Evolutionary conservation across 2,329 filamentous ascomycete genomes (phyloP).

Genomic region (Paracoccidioides brasiliensis): DNA sequence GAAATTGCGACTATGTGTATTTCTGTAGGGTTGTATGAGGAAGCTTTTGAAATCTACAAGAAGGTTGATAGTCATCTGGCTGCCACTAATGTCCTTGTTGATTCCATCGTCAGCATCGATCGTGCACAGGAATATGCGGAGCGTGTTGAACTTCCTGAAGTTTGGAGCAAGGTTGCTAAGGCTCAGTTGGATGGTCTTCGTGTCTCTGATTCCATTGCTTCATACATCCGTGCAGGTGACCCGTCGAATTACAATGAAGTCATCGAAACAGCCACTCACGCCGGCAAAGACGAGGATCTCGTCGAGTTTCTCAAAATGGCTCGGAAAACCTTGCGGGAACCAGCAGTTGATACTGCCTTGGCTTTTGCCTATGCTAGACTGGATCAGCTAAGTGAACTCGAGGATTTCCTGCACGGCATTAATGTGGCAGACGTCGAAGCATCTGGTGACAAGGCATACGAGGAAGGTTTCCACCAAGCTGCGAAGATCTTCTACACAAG

Average conservation of each 20-base stretch:
- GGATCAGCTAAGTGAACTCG: conserved; percentile 80
- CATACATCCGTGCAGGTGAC: conserved; percentile 90
- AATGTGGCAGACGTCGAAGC: conserved; percentile 95
- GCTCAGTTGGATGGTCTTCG: conserved; percentile 93
- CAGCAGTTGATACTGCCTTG: conserved; percentile 81
- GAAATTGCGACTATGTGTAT: conserved; percentile 91
- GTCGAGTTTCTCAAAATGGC: conserved; percentile 96
- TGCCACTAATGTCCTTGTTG: conserved; percentile 83
- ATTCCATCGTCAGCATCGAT: conserved; percentile 95
- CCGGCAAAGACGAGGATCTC: conserved; percentile 94
- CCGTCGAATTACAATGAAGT: conserved; percentile 90
- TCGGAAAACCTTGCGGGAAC: conserved; percentile 88
- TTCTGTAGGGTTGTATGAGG: conserved; percentile 86
- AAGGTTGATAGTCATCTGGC: conserved; percentile 83
- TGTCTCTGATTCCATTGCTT: conserved; percentile 83
- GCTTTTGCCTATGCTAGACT: conserved; percentile 89
- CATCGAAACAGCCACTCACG: conserved; percentile 87
- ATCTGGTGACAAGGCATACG: conserved; percentile 95
- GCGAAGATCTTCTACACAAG: conserved; percentile 98
- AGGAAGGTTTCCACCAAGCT: conserved; percentile 85
- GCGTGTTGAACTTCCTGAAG: conserved; percentile 81
- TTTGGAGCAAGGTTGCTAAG: conserved; percentile 98
- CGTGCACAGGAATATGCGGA: conserved; percentile 92
- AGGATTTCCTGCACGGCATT: conserved; percentile 85
- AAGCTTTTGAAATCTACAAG: conserved; percentile 98